Evolutionary conservation across 2,329 filamentous ascomycete species (phyloP).

Genomic region (Alternaria arborescens): DNA sequence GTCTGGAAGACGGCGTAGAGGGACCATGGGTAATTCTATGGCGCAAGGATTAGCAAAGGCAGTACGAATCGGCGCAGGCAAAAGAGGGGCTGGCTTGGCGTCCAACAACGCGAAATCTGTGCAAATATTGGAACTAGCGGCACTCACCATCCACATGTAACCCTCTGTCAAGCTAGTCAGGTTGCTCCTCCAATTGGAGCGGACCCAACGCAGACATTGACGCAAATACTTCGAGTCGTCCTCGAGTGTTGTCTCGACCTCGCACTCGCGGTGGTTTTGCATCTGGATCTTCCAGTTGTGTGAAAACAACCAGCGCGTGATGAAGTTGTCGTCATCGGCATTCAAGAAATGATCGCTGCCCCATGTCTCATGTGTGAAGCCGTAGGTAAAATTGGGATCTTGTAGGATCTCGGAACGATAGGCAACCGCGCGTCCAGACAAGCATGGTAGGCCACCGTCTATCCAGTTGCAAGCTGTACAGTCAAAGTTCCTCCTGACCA

Average conservation of each 20-base stretch:
- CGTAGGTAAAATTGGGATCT: slow-evolving; percentile 83
- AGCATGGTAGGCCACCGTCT: slow-evolving; percentile 94
- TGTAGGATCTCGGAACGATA: slow-evolving; percentile 90
- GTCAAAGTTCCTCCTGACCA: slow-evolving; percentile 94
- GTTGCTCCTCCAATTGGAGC: slow-evolving; percentile 98
- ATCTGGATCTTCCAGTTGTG: slow-evolving; percentile 94
- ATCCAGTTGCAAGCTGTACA: slow-evolving; percentile 95
- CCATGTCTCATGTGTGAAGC: slow-evolving; percentile 86
- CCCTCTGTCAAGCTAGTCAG: slow-evolving; percentile 87
- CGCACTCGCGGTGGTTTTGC: slow-evolving; percentile 87
- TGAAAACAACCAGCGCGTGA: slow-evolving; percentile 93
- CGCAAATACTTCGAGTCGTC: slow-evolving; percentile 88
- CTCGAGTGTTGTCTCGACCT: slow-evolving; percentile 88
- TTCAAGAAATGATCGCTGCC: slow-evolving; percentile 80
- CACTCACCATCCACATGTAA: slow-evolving; percentile 83
- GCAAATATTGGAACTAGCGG: slow-evolving; percentile 31
- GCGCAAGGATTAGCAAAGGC: slow-evolving; percentile 37
- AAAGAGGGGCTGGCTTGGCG: slow-evolving; percentile 43
- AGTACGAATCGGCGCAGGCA: slow-evolving; percentile 28
- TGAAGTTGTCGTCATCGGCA: slow-evolving; percentile 97
- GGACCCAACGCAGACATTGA: slow-evolving; percentile 93
- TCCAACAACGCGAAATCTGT: slow-evolving; percentile 32
- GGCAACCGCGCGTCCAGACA: slow-evolving; percentile 91
- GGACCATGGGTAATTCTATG: slow-evolving; percentile 85
- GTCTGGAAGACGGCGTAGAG: slow-evolving; percentile 92